Evolutionary conservation across 208 protist genomes (phyloP), one percentile per base, ranked within the genome.

Genomic region (Leishmania braziliensis): DNA sequence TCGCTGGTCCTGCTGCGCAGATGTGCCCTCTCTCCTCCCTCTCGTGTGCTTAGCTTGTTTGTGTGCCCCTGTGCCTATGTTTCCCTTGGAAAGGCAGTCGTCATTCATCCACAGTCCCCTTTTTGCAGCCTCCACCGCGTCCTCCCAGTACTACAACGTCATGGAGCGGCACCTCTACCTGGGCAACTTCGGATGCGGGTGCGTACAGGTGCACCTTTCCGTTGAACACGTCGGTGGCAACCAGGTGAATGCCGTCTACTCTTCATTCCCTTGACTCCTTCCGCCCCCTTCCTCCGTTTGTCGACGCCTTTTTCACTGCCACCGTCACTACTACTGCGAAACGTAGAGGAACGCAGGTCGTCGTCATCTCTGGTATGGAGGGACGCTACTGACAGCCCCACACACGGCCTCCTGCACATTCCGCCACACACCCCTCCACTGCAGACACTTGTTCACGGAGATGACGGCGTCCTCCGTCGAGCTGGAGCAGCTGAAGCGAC

Each of bases 401-500:
- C 60, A 43, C 26, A 69, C 63, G 3, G 2, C 33, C 20, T 14
- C n/a, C 26, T 43, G 39, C 33, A 43, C 33, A 68, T 43, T 23
- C 33, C 1, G 2, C 9, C 33, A 36, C 16, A 2, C 29, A 20
- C 20, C 12, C 20, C 66, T 71, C 23, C 20, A 71, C 33, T 5
- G 48, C 8, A 54, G 26, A 54, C 39, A 51, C 69, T 50, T 33
- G 20, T 5, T 54, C 39, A 51, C 43, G 18, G n/a, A 43, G 33
- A 78, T 78, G 75, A 66, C 75, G 36, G 74, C 75, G 20, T 77
- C 71, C 46, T 33, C 74, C 0, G 2, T 66, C 3, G 77, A 79
- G 58, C 74, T 84, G 29, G 77, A 78, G 33, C 43, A 78, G 36
- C 66, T 85, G 20, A 88, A 88, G 75, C 84, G 73, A 20, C 23